Evolutionary conservation across 177 flowering plant genomes (phyloP).

Genomic region (Telopea speciosissima): DNA sequence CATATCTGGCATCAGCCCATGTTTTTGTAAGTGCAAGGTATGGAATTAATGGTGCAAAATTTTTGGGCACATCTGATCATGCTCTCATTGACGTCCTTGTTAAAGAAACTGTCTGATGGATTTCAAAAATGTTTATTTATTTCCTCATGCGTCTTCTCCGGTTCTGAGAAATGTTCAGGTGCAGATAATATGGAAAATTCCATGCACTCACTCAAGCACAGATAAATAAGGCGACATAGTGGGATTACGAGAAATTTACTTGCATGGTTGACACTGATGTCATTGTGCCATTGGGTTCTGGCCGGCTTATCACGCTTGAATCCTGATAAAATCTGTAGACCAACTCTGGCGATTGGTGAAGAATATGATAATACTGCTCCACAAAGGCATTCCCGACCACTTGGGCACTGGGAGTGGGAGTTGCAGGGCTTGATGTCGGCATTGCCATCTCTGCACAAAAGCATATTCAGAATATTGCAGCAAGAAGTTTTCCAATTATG

Average conservation of each 20-base stretch:
- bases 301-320: conserved; percentile 64
- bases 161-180: not conserved
- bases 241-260: conserved; percentile 27
- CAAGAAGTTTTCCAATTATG: not conserved
- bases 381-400: conserved; percentile 77
- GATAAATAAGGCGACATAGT: not conserved
- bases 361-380: conserved; percentile 79
- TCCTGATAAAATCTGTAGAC: conserved; percentile 72
- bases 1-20: not conserved
- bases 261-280: conserved; percentile 60
- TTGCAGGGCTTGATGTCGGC: conserved; percentile 25
- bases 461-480: not conserved
- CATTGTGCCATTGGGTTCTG: conserved; percentile 57
- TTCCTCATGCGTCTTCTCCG: not conserved
- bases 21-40: not conserved
- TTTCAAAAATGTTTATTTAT: not conserved
- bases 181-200: not conserved
- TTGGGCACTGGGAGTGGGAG: conserved; percentile 52
- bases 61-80: not conserved
- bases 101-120: no score
- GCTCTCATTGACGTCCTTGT: not conserved
- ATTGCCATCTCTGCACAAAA: conserved; percentile 41
- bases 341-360: conserved; percentile 61
- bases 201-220: not conserved
- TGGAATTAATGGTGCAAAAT: not conserved